phyloP scores from a whole-genome alignment of 306 rosid species.

The Trifolium fragiferum region DNA sequence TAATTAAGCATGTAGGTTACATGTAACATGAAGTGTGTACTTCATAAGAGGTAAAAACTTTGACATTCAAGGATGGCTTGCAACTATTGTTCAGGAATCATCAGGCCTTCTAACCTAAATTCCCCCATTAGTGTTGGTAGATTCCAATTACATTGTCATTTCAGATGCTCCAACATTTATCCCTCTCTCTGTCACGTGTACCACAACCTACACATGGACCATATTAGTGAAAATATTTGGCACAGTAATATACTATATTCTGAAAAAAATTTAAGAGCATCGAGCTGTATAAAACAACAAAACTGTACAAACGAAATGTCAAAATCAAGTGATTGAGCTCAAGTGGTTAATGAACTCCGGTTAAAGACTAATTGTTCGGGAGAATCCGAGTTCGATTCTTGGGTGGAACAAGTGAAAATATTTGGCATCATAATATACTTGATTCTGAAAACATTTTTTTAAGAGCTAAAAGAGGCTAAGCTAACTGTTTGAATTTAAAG shows the following conservation, averaged over 20 bases:
- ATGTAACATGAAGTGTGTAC: slow-evolving; percentile 19
- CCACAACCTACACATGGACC: slow-evolving; percentile 35
- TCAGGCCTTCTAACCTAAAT: slow-evolving; percentile 26
- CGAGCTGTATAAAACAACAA: slow-evolving; percentile 30
- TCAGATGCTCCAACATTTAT: slow-evolving; percentile 1
- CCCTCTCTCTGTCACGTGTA: not conserved
- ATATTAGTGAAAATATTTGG: slow-evolving; percentile 11
- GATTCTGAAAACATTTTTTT: no score
- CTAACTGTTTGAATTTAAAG: not conserved
- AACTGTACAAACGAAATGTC: slow-evolving; percentile 1
- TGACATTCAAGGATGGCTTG: slow-evolving; percentile 21
- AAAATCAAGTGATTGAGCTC: no score
- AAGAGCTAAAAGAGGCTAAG: not conserved
- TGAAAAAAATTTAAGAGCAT: slow-evolving; percentile 13
- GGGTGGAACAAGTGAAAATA: no score
- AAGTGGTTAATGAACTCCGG: no score
- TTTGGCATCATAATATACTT: no score
- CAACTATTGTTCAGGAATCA: slow-evolving; percentile 1
- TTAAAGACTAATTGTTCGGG: no score
- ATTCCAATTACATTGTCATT: slow-evolving; percentile 19
- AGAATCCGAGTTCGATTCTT: no score
- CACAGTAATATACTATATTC: slow-evolving; percentile 27
- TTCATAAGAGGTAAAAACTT: slow-evolving; percentile 22
- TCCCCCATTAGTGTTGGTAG: slow-evolving; percentile 17
- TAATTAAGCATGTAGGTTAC: slow-evolving; percentile 32